These are phyloP conservation scores for Penicillium paxilli DNA, from an alignment of 495 filamentous ascomycete species.

Conservation along the genomic window DNA sequence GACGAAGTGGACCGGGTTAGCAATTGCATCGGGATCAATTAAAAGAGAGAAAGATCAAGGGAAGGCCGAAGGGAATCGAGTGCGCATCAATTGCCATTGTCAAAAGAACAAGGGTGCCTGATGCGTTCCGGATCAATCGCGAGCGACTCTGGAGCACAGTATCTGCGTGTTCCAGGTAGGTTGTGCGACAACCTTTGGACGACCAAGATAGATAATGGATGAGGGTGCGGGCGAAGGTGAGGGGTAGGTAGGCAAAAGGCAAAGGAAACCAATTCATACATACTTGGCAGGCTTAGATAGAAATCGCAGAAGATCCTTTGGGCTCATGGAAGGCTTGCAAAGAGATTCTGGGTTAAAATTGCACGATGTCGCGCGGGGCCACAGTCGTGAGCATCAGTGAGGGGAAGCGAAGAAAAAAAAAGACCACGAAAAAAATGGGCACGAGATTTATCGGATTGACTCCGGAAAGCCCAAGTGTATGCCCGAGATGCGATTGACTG, in stretches of 20 bases:
- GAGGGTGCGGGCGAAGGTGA: too few species aligned
- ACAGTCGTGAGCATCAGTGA: conserved; percentile 42
- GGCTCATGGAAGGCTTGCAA: conserved; percentile 74
- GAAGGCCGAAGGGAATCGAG: not conserved
- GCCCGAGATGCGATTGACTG: conserved; percentile 21
- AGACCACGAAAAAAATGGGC: too few species aligned
- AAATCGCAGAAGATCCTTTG: conserved; percentile 88
- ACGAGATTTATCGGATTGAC: conserved; percentile 11
- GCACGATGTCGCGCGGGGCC: conserved; percentile 38
- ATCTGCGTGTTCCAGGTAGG: not conserved
- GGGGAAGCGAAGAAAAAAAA: conserved; percentile 6
- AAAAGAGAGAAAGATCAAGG: conserved; percentile 2
- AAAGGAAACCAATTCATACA: conserved; percentile 30
- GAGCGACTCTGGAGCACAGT: not conserved
- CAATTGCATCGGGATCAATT: conserved; percentile 1
- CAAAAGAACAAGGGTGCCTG: not conserved
- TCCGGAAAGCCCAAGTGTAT: conserved; percentile 19
- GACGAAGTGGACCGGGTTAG: conserved; percentile 7
- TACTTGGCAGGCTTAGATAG: conserved; percentile 96
- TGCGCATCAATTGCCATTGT: not conserved
- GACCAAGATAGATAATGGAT: too few species aligned
- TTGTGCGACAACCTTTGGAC: not conserved
- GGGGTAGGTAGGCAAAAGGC: conserved; percentile 4
- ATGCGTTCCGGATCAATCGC: not conserved
- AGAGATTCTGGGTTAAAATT: conserved; percentile 35